Base-by-base conservation (phyloP, 768 basidiomycete species). In the Boletus reticulatus region DNA sequence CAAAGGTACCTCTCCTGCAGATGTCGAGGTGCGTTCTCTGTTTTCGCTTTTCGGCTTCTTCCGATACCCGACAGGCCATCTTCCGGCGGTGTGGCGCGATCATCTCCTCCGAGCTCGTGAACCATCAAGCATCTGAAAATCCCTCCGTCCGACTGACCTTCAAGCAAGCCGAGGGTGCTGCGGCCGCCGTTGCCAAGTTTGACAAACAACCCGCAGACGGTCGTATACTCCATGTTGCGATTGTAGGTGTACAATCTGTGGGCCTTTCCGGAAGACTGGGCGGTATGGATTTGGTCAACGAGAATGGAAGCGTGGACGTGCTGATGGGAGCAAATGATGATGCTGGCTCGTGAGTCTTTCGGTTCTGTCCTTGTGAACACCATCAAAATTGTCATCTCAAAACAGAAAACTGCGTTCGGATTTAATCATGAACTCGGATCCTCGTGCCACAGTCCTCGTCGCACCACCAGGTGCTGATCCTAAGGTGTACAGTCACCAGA, bases 331-430 rank as follows among this genome's bases (percentile, higher is more conserved):
- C 75, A 9, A 62, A 62, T 8, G 72, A 69, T 14, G 72, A 73
- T 24, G 72, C 69, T n/a, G 78, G 78, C 52, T 86, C 87, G 88
- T 89, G 65, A 72, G 70, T 62, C 2, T 4, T 10, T 17, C 6
- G 27, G 10, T n/a, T 14, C 10, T 6, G 14, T 14, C 0, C 22
- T n/a, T 17, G 31, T 19, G 6, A 29, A 10, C 17, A n/a, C 16
- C 44, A 24, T 20, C 32, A n/a, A 20, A 12, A 12, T 4, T 19
- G 14, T 48, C 11, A 19, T 11, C 6, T 12, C n/a, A 12, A 27
- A 32, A 48, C 62, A 93, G 92, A 57, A 94, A 92, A 82, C 78
- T 94, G 78, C 88, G 92, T 50, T 93, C 92, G 3, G 92, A 94
- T 67, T 83, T 83, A 2, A 78, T 93, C 47, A 69, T 91, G 56